Evolutionary conservation across 2,329 filamentous ascomycete species (phyloP), one percentile per base, ranked within the genome.

Genomic region (Aspergillus aculeatus): DNA sequence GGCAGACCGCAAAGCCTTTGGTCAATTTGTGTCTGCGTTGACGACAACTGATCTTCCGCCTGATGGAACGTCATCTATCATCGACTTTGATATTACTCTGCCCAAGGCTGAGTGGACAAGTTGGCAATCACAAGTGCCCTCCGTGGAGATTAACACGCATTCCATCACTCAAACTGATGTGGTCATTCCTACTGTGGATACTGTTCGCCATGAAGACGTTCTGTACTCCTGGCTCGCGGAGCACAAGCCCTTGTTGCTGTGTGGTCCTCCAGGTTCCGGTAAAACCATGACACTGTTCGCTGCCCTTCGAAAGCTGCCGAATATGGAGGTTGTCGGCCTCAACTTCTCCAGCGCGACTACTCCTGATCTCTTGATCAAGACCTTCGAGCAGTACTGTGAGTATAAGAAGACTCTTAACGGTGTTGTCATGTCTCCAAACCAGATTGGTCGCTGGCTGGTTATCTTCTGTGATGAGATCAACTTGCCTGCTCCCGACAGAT

Each of bases 281-380:
- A 99, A 99, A 82, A 99, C 95, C 4, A 99, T 99, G 95, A 99
- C 95, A 11, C 82, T 99, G 12, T 99, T 99, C 81, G 97, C 94
- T 73, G 95, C 95, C 35, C 86, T 99, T 56, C 89, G 95, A 65
- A 99, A 99, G 78, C 82, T 99, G 59, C 94, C 94, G 3, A 97
- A 97, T 74, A 97, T 99, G 93, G 95, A 99, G 77, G 92, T 97
- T 59, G 96, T 99, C 32, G 95, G 95, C 52, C 91, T 99, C 74
- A 99, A 99, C 78, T 99, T 99, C 77, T 99, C 96, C 4, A 99
- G 95, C 69, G 96, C 95, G 1, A 99, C 96, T 0, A 99, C 95
- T 0, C 96, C 95, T 0, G 96, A 99, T 75, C 86, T 99, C 29
- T 85, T 99, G 63, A 93, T 99, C 81, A 99, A 99, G 83, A 99